Evolutionary conservation across 257 asterid genomes (phyloP), one percentile per base, ranked within the genome.

Genomic region (Buddleja alternifolia): DNA sequence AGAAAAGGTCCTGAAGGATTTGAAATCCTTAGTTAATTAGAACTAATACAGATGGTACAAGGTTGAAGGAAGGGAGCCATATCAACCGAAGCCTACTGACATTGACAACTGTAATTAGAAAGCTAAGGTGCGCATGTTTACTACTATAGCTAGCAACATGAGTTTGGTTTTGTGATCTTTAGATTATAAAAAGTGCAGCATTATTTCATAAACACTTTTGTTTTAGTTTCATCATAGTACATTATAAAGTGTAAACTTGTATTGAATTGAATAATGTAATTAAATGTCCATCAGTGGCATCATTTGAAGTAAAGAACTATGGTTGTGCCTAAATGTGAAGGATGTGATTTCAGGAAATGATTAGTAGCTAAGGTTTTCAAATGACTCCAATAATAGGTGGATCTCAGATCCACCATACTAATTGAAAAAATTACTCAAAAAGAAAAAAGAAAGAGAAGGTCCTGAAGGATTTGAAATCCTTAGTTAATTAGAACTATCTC

Each of bases 21-120:
- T n/a, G n/a, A n/a, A n/a, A n/a, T n/a, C n/a, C n/a, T n/a, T n/a
- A n/a, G n/a, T n/a, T n/a, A n/a, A n/a, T n/a, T n/a, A n/a, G n/a
- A 79, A 85, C 97, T 54, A 87, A 81, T 77, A 88, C 96, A 62
- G 91, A 75, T 75, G 97, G 99, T 73, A 48, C 79, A 65, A 85
- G 96, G 82, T 79, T 94, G 84, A 91, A 94, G 78, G 99, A 91
- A 89, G 99, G 99, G 23, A 94, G 97, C 74, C 99, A 94, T 72
- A 94, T 94, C 56, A 94, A 91, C 77, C 77, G 88, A 80, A 94
- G 97, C 84, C 78, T 94, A 55, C 76, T 94, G 67, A 94, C 97
- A 46, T 77, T 94, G 82, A 86, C 99, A 63, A 91, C 95, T 50
- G 97, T 94, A 45, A 91, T 94, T 75, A 85, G 99, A 81, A 94